These are phyloP conservation scores for Collybia nuda DNA, from an alignment of 768 basidiomycete species.

Conservation along the genomic window DNA sequence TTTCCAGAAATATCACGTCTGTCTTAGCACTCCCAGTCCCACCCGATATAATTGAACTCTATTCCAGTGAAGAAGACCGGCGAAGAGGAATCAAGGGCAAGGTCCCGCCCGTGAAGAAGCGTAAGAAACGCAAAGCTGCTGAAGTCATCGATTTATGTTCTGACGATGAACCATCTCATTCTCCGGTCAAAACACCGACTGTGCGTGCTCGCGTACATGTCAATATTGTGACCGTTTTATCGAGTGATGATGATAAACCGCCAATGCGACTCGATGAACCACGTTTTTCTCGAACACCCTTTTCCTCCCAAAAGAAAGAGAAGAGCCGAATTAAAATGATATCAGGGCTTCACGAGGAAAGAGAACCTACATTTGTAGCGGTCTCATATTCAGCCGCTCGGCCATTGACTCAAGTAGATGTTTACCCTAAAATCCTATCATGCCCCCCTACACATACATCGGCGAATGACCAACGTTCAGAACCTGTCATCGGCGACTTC, in stretches of 20 bases:
- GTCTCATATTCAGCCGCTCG: too few relatives aligned
- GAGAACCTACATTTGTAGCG: too few relatives aligned
- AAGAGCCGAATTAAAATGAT: too few relatives aligned
- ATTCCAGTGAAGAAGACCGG: conserved; percentile 3
- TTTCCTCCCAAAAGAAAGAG: too few relatives aligned
- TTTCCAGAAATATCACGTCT: neutral
- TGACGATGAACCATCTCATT: neutral
- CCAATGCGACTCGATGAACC: neutral
- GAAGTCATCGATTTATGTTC: conserved; percentile 11
- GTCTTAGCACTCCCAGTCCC: neutral
- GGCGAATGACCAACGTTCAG: too few relatives aligned
- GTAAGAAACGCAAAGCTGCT: neutral
- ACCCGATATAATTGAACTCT: conserved; percentile 5
- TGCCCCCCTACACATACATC: too few relatives aligned
- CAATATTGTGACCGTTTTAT: neutral
- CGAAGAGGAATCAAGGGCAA: neutral
- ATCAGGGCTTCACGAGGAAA: too few relatives aligned
- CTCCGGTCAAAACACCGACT: neutral
- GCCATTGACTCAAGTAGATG: too few relatives aligned
- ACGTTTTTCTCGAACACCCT: too few relatives aligned
- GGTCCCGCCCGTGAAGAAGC: neutral
- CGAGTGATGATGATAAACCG: neutral
- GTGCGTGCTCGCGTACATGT: neutral
- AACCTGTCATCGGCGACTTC: too few relatives aligned
- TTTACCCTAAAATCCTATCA: too few relatives aligned